Evolutionary conservation across 177 flowering plant species (phyloP), one percentile per base, ranked within the genome.

Genomic region (Vitis hybrid): DNA sequence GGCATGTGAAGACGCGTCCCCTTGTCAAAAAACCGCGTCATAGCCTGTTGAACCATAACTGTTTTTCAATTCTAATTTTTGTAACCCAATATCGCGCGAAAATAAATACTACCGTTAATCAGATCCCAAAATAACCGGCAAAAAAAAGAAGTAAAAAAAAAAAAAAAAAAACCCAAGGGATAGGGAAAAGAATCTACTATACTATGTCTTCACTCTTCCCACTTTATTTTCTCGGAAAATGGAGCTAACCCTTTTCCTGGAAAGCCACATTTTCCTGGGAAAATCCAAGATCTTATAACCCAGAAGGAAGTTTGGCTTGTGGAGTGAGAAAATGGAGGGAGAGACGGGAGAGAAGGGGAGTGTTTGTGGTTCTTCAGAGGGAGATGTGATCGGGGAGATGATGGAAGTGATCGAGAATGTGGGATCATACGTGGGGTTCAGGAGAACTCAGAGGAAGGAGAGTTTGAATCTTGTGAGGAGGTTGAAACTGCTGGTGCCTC

Each of bases 391-490:
- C 23, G 71, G 66, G 60, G 91, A 79, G 2, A 12, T 89, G 70
- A 76, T 86, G 66, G 83, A 68, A n/a, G 61, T 89, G 52, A 81
- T 90, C 45, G 87, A 87, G 55, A 62, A 79, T 0, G 70, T 85
- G 12, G 84, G 83, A 45, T 76, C 68, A 6, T 78, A 76, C 15
- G 72, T 62, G 1, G 80, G 81, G 51, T 85, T 58, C 68, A 49
- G 94, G 65, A 75, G 70, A 51, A 83, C 85, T 3, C 93, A 85
- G 51, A 85, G 74, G 75, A 91, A 85, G 63, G 92, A 91, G 66
- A 70, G 86, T 66, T 69, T 66, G 51, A 79, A 69, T 52, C 81
- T 91, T 50, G 88, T 81, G 13, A 76, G 93, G 73, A 68, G 92
- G 52, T 67, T 91, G 75, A 84, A 85, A 84, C 78, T 89, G 19